These are phyloP conservation scores for Hypoxylon fuscum DNA, from an alignment of 495 filamentous ascomycete species.

Conservation along the genomic window DNA sequence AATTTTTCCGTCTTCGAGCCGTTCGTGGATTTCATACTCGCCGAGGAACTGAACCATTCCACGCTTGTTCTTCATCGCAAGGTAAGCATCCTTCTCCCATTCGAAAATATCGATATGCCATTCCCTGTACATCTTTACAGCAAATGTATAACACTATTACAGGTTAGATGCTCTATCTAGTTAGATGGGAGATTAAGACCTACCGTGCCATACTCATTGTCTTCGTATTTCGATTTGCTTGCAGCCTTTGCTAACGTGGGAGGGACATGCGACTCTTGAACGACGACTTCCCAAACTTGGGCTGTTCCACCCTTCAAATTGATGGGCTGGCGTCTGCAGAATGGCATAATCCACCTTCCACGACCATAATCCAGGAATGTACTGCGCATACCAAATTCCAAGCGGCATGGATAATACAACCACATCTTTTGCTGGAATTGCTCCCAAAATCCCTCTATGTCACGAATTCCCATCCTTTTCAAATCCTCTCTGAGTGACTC, in stretches of 20 bases:
- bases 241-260: constrained; percentile 6
- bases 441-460: constrained; percentile 29
- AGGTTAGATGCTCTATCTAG: not conserved
- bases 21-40: constrained; percentile 25
- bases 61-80: constrained; percentile 20
- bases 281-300: constrained; percentile 41
- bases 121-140: constrained; percentile 45
- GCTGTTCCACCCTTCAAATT: constrained; percentile 48
- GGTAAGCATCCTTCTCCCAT: constrained; percentile 46
- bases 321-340: constrained; percentile 36
- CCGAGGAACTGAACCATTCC: constrained; percentile 47
- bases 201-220: constrained; percentile 16
- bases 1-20: constrained; percentile 8
- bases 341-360: constrained; percentile 42
- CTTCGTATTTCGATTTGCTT: constrained; percentile 24
- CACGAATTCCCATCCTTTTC: not conserved
- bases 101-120: constrained; percentile 34
- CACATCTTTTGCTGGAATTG: constrained; percentile 42
- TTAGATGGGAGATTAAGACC: not conserved
- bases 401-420: constrained; percentile 18
- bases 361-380: constrained; percentile 15
- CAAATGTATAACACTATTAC: constrained; percentile 49
- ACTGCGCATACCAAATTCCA: constrained; percentile 7
- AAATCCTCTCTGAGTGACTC: constrained; percentile 2
- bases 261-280: constrained; percentile 46